Percentiles rank a stretch among this genome's conserved stretches.
phyloP scores from a whole-genome alignment of 2,329 filamentous ascomycete genomes.

The Fusarium algeriense region DNA sequence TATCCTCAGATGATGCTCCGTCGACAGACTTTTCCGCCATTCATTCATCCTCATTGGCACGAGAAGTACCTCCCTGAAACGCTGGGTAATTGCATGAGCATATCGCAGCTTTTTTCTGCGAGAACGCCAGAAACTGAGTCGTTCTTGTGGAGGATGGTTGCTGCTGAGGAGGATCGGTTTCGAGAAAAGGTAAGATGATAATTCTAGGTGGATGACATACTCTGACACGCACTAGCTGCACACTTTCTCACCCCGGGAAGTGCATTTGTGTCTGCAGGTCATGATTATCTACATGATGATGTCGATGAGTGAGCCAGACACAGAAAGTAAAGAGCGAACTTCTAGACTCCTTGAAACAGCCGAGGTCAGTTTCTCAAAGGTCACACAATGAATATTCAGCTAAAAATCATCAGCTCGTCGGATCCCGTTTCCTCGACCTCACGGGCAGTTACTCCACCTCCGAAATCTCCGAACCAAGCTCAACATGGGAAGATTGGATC shows the following conservation, averaged over 20 bases:
- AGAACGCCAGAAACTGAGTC: constrained; percentile 39
- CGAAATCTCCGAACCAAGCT: constrained; percentile 28
- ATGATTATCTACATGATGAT: constrained; percentile 50
- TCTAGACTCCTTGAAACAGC: constrained; percentile 33
- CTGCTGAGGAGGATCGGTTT: constrained; percentile 42
- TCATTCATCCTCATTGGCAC: constrained; percentile 49
- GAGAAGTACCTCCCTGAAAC: constrained; percentile 31
- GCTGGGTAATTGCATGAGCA: constrained; percentile 44
- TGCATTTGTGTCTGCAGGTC: constrained; percentile 42
- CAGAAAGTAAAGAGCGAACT: constrained; percentile 9
- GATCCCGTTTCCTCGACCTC: constrained; percentile 18
- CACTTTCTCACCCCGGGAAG: neutral
- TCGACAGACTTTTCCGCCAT: constrained; percentile 49
- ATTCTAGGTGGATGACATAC: neutral
- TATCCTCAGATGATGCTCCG: constrained; percentile 51
- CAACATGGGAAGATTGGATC: constrained; percentile 50
- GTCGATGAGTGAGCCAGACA: constrained; percentile 41
- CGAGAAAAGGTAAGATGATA: constrained; percentile 25
- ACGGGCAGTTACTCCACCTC: constrained; percentile 23
- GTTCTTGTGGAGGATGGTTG: constrained; percentile 48
- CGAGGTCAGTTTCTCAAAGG: constrained; percentile 4
- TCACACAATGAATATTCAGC: rapidly evolving
- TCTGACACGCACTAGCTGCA: constrained; percentile 10
- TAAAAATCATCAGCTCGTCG: constrained; percentile 13
- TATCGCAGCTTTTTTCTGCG: constrained; percentile 44